A percentile compares a stretch with the other conserved stretches of the same genome.
These are phyloP conservation scores for Capronia americana DNA, from an alignment of 2,329 filamentous ascomycete species.

Conservation along the genomic window DNA sequence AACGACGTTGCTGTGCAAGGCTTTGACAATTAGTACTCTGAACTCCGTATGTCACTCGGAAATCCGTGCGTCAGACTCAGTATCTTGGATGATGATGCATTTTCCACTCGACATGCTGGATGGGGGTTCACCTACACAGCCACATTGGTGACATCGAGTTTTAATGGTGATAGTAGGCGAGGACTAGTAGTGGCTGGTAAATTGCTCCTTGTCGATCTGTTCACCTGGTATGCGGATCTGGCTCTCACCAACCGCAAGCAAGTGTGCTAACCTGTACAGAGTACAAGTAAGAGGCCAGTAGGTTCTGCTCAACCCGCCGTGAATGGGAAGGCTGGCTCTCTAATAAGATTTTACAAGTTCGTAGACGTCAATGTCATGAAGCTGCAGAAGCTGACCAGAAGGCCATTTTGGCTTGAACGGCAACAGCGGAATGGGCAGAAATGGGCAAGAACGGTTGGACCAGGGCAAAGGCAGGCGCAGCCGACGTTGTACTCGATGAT, in stretches of 20 bases:
- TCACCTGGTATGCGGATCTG: neutral
- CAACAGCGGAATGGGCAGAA: neutral
- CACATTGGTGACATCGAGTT: neutral
- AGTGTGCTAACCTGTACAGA: too few relatives aligned
- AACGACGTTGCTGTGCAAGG: too few relatives aligned
- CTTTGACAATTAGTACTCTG: too few relatives aligned
- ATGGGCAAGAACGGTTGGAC: conserved; percentile 3
- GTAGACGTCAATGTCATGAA: neutral
- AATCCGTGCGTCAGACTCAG: neutral
- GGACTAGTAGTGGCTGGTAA: neutral
- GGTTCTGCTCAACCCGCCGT: neutral
- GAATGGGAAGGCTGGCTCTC: neutral
- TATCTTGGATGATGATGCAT: neutral
- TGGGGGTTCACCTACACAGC: neutral
- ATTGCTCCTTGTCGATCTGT: neutral
- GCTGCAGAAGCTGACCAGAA: neutral
- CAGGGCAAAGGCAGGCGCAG: conserved; percentile 6
- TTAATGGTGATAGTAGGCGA: neutral
- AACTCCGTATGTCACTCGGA: too few relatives aligned
- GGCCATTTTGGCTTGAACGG: conserved; percentile 1
- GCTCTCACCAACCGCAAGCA: neutral
- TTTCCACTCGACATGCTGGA: neutral
- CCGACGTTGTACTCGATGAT: conserved; percentile 1
- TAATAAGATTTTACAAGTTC: neutral
- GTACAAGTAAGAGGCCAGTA: too few relatives aligned